phyloP scores from a whole-genome alignment of 257 asterid species.

The Salvia hispanica region DNA sequence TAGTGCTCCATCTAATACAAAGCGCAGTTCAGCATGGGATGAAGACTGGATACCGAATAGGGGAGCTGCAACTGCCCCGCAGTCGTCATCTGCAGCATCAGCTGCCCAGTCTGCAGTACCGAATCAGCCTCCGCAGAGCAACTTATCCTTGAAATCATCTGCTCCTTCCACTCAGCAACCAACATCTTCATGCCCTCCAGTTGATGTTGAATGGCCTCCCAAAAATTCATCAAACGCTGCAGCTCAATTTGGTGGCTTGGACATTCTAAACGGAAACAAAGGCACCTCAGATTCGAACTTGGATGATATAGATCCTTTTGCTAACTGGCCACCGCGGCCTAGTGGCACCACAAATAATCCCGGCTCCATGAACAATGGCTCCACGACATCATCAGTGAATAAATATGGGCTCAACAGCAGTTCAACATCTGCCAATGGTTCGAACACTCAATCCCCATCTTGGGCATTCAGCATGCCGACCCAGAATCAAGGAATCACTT shows the following conservation, averaged over 20 bases:
- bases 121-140: constrained; percentile 50
- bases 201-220: constrained; percentile 98
- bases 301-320: constrained; percentile 82
- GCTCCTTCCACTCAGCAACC: constrained; percentile 52
- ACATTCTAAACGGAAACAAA: constrained; percentile 48
- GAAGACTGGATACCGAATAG: constrained; percentile 89
- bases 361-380: constrained; percentile 53
- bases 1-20: constrained; percentile 49
- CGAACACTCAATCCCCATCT: constrained; percentile 51
- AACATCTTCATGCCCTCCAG: constrained; percentile 78
- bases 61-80: constrained; percentile 50
- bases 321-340: constrained; percentile 90
- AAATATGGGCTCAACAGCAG: constrained; percentile 37
- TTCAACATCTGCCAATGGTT: constrained; percentile 45
- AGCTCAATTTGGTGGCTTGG: constrained; percentile 42
- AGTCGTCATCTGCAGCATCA: constrained; percentile 48
- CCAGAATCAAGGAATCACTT: constrained; percentile 60
- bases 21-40: constrained; percentile 79
- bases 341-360: constrained; percentile 50
- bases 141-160: constrained; percentile 41
- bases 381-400: constrained; percentile 37
- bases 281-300: constrained; percentile 47
- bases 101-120: constrained; percentile 45
- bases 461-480: constrained; percentile 60
- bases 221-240: constrained; percentile 48